Evolutionary conservation across 2,329 filamentous ascomycete species (phyloP).

Genomic region (Microsporum canis): DNA sequence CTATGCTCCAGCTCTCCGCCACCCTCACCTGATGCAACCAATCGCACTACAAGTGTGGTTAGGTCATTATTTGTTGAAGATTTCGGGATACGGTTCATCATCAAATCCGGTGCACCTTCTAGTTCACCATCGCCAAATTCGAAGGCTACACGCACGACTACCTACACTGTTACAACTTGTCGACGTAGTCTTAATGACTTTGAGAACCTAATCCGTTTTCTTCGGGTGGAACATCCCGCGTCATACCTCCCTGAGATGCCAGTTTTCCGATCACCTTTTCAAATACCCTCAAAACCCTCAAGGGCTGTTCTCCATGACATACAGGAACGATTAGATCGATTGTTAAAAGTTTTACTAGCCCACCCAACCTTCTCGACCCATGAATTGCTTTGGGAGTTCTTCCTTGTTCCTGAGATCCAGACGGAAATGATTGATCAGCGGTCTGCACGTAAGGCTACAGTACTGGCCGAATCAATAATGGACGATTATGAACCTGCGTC

Average conservation of each 20-base stretch:
- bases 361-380: constrained; percentile 93
- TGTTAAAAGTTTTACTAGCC: constrained; percentile 71
- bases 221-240: constrained; percentile 81
- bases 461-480: constrained; percentile 67
- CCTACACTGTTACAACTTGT: constrained; percentile 82
- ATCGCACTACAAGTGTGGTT: constrained; percentile 82
- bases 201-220: constrained; percentile 72
- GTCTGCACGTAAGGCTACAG: constrained; percentile 74
- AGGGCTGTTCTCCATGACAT: constrained; percentile 76
- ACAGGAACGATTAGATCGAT: constrained; percentile 75
- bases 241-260: constrained; percentile 81
- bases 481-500: constrained; percentile 77
- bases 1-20: constrained; percentile 57
- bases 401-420: constrained; percentile 88
- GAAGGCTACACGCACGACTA: constrained; percentile 50
- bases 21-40: constrained; percentile 51
- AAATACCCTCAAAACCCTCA: constrained; percentile 85
- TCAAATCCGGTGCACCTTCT: constrained; percentile 72
- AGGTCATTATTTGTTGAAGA: constrained; percentile 96
- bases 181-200: constrained; percentile 80
- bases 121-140: constrained; percentile 40
- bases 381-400: constrained; percentile 98
- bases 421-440: constrained; percentile 80
- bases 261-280: constrained; percentile 73
- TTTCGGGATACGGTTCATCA: constrained; percentile 77